Conservation (phyloP, 169 alveolate genomes). For the Cryptosporidium parvum region DNA sequence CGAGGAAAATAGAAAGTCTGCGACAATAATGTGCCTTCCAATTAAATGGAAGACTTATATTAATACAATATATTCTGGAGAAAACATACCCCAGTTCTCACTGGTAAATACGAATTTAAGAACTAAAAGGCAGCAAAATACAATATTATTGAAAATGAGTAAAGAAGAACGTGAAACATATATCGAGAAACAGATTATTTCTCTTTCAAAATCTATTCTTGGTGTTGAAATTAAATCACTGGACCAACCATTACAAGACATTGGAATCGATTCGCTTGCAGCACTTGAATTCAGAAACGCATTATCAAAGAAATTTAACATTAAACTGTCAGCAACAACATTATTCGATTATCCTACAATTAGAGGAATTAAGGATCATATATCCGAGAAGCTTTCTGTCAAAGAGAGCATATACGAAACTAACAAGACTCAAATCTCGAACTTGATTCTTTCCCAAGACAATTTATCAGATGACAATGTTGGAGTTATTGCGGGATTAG, state of each 20-base stretch:
- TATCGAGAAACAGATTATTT: not conserved
- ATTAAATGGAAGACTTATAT: too few species aligned
- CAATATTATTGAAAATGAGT: too few species aligned
- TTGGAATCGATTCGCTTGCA: constrained; percentile 81
- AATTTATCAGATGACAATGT: not conserved
- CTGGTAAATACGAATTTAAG: too few species aligned
- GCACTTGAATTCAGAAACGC: constrained; percentile 80
- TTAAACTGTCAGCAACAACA: constrained; percentile 77
- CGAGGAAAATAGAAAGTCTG: too few species aligned
- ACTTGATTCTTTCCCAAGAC: too few species aligned
- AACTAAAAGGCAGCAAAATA: too few species aligned
- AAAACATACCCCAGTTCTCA: too few species aligned
- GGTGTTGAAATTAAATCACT: not conserved
- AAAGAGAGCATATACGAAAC: not conserved
- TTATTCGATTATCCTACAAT: constrained; percentile 83
- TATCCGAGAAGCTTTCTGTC: constrained; percentile 65
- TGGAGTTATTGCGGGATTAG: constrained; percentile 77
- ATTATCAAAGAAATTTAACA: constrained; percentile 69
- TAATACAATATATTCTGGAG: too few species aligned
- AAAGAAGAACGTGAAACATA: not conserved
- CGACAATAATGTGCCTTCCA: too few species aligned
- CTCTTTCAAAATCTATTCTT: too few species aligned
- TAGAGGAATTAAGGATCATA: constrained; percentile 78
- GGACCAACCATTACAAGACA: constrained; percentile 70
- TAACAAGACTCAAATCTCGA: too few species aligned